phyloP scores from a whole-genome alignment of 148 eudicot genomes.

The Rhododendron simsii region DNA sequence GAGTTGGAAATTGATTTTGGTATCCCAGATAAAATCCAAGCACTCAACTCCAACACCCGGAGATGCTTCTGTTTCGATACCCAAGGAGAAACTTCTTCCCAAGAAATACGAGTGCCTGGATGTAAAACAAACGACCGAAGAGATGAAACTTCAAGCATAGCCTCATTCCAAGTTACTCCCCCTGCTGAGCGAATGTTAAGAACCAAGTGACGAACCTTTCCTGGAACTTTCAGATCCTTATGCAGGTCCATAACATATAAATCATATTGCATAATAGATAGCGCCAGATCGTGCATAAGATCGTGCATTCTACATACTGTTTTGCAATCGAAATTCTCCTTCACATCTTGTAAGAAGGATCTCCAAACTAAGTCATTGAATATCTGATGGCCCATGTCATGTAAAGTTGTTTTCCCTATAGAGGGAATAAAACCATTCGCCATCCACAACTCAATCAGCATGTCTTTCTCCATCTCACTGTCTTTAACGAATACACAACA shows the following conservation, averaged over 20 bases:
- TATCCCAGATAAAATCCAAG: too few relatives aligned
- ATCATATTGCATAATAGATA: not conserved
- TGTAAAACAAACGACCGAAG: not conserved
- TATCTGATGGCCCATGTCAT: not conserved
- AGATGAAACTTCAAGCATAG: not conserved
- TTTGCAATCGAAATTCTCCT: not conserved
- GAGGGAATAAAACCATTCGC: too few relatives aligned
- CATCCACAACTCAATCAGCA: too few relatives aligned
- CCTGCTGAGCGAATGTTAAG: not conserved
- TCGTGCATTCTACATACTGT: slow-evolving; percentile 11
- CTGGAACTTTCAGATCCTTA: not conserved
- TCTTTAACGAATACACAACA: too few relatives aligned
- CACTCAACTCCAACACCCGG: not conserved
- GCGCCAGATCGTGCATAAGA: slow-evolving; percentile 10
- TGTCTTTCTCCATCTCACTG: too few relatives aligned
- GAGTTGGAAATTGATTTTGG: too few relatives aligned
- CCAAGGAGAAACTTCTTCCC: too few relatives aligned
- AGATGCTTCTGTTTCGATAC: not conserved
- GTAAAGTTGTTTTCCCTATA: not conserved
- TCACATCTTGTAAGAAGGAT: slow-evolving; percentile 10
- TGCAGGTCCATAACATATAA: not conserved
- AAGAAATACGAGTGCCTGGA: not conserved
- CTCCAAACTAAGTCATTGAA: not conserved
- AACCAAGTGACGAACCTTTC: not conserved
- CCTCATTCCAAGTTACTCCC: not conserved